Percentiles rank a stretch among this genome's conserved stretches.
Evolutionary conservation across 2,329 filamentous ascomycete genomes (phyloP).

Genomic region (Penicillium sp.): DNA sequence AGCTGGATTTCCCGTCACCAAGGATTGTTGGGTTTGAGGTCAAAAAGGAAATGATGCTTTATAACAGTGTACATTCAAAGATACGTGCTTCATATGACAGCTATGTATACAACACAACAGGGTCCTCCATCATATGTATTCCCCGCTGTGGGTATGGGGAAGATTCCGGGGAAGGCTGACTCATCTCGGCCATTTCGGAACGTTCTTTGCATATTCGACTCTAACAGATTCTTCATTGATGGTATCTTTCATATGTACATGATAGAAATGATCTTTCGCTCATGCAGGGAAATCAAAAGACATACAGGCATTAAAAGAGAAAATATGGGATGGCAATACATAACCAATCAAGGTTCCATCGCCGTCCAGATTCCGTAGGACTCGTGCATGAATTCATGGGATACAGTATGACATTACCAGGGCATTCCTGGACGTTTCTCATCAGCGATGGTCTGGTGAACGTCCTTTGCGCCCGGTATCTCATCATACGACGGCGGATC

Average conservation of each 20-base stretch:
- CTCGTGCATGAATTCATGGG: background rate
- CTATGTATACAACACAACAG: background rate
- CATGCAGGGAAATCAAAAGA: constrained; percentile 18
- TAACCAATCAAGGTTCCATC: background rate
- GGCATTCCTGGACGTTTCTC: background rate
- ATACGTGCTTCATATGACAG: background rate
- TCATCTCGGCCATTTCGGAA: background rate
- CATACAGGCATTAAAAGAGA: background rate
- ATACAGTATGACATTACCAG: background rate
- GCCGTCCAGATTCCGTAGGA: background rate
- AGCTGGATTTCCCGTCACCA: background rate
- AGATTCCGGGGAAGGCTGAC: background rate
- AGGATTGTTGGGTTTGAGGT: background rate
- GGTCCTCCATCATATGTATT: no score
- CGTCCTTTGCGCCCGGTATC: background rate
- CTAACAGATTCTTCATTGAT: constrained; percentile 7
- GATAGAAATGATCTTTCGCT: constrained; percentile 13
- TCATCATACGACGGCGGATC: constrained; percentile 30
- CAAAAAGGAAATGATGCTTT: no score
- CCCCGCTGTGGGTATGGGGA: background rate
- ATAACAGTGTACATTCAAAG: background rate
- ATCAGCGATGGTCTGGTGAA: background rate
- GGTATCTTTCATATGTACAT: constrained; percentile 27
- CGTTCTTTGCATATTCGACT: background rate
- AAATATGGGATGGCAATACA: background rate